Base-by-base conservation (phyloP, 2,329 filamentous ascomycete species). In the Epichloe uncinata region DNA sequence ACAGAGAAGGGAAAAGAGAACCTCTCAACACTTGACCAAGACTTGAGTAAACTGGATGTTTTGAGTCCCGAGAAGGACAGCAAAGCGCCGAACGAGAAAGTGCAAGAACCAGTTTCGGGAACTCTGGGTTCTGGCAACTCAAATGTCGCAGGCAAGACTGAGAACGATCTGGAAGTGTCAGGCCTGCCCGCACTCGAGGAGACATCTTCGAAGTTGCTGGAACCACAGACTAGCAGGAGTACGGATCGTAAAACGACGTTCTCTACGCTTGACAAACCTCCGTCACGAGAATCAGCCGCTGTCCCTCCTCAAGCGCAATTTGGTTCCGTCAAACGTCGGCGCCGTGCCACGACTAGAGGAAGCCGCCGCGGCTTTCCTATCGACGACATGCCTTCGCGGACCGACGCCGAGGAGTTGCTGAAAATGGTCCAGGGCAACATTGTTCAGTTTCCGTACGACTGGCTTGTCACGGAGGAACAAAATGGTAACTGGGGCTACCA, bases 401-500 rank as follows among this genome's bases (percentile, higher is more conserved):
- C 77, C 5, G 87, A 94, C 56, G 87, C 89, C 1, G 90, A 95
- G 63, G 84, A 87, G 58, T 68, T 97, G 57, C 72, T 96, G 56
- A 78, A 80, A 55, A 70, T 93, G 70, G 78, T 93, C 26, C 91
- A 97, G 66, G 93, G 93, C 1, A 82, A 90, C 63, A 66, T 98
- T 48, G 90, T 98, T 26, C 72, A 87, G 55, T 98, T 94, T 73
- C 93, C 93, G 5, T 95, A 97, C 66, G 88, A 98, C 61, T 98
- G 94, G 89, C 78, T 95, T 49, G 79, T 85, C 58, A 85, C 84
- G 50, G 93, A 97, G 69, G 93, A 97, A 71, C 81, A 83, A 61
- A 90, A 88, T 56, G 87, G 89, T 50, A 95, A 96, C 63, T 98
- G 93, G 93, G 78, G 96, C 54, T 97, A 95, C 69, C 88, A 91